phyloP scores from a whole-genome alignment of 371 early-diverging fungal species.

The Mucor plumbeus region DNA sequence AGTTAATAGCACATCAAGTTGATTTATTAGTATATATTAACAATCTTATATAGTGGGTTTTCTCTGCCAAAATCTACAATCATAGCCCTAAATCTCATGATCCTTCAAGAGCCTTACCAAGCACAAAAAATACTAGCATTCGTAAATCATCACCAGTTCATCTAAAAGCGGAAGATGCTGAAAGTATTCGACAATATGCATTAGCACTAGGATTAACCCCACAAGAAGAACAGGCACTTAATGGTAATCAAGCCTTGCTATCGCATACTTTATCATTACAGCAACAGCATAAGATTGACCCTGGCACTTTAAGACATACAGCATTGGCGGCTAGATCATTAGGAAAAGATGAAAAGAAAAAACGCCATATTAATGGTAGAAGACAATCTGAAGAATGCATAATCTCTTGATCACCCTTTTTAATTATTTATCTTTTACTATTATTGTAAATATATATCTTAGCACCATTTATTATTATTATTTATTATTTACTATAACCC shows the following conservation, averaged over 20 bases:
- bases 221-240: conserved; percentile 44
- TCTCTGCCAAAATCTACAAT: conserved; percentile 33
- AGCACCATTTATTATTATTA: background rate
- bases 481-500: background rate
- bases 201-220: conserved; percentile 45
- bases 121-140: conserved; percentile 23
- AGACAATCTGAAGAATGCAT: conserved; percentile 34
- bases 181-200: conserved; percentile 43
- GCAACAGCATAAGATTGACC: conserved; percentile 23
- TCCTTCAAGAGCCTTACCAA: conserved; percentile 2
- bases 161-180: conserved; percentile 34
- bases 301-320: conserved; percentile 21
- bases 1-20: background rate
- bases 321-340: conserved; percentile 11
- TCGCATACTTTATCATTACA: conserved; percentile 46
- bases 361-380: conserved; percentile 20
- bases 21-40: background rate
- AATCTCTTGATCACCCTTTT: conserved; percentile 18
- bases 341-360: conserved; percentile 23
- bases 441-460: conserved; percentile 1
- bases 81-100: conserved; percentile 22
- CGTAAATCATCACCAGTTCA: conserved; percentile 27
- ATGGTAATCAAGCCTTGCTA: conserved; percentile 45
- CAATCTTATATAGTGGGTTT: conserved; percentile 13
- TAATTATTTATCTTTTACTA: background rate